Conservation (phyloP, 1,139 yeast genomes). For the Nakaseomyces bracarensis region DNA sequence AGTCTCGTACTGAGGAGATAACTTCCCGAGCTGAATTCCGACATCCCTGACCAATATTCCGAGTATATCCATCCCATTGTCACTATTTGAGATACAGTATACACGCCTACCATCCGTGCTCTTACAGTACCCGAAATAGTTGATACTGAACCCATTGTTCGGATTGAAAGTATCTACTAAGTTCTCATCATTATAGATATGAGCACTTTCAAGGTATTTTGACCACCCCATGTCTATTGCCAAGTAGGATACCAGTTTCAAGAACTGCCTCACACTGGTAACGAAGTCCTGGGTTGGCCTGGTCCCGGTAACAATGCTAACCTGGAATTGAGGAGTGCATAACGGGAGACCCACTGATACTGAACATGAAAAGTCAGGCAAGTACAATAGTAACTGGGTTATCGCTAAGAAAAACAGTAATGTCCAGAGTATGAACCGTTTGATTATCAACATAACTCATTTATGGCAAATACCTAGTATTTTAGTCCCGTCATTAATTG, state of each 20-base stretch:
- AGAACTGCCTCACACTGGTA: conserved; percentile 40
- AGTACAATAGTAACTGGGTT: conserved; percentile 21
- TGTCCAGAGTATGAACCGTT: conserved; percentile 18
- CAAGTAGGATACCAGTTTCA: conserved; percentile 46
- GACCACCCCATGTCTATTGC: conserved; percentile 45
- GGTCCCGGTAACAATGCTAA: conserved; percentile 37
- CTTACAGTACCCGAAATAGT: conserved; percentile 28
- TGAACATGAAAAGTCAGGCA: conserved; percentile 32
- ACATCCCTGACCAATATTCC: conserved; percentile 25
- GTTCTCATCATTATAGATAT: conserved; percentile 23
- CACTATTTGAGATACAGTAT: conserved; percentile 22
- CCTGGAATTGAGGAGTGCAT: conserved; percentile 43
- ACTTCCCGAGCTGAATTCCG: conserved; percentile 26
- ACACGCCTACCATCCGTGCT: conserved; percentile 10
- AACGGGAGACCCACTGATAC: conserved; percentile 19
- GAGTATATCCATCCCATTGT: conserved; percentile 25
- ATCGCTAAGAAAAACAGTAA: conserved; percentile 13
- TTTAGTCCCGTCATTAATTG: too few species aligned
- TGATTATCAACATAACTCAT: conserved; percentile 9
- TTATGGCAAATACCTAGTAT: too few species aligned
- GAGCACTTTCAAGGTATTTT: conserved; percentile 15
- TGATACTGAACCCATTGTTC: conserved; percentile 20
- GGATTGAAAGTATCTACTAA: conserved; percentile 24
- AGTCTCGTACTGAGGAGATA: conserved; percentile 16
- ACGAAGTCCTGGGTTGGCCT: conserved; percentile 35